phyloP scores from a whole-genome alignment of 2,329 filamentous ascomycete species.

The Penicillium vulpinum region DNA sequence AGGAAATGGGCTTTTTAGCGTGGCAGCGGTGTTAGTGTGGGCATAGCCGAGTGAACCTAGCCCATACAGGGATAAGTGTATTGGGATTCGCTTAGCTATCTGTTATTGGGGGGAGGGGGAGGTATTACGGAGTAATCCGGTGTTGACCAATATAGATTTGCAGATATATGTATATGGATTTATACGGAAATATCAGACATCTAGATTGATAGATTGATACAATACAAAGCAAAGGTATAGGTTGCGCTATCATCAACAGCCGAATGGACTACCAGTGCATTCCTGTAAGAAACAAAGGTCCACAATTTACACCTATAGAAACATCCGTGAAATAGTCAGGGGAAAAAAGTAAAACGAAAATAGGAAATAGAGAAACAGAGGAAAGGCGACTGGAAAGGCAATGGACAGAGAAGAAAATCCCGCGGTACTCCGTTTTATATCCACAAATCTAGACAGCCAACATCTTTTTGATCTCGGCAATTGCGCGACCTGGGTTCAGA shows the following conservation, averaged over 20 bases:
- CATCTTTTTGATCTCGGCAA: constrained; percentile 98
- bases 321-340: constrained; percentile 21
- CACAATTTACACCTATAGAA: constrained; percentile 32
- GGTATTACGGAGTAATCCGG: too few relatives aligned
- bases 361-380: constrained; percentile 15
- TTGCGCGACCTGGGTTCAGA: constrained; percentile 89
- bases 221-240: constrained; percentile 5
- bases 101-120: background rate
- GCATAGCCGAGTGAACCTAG: constrained; percentile 15
- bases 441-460: constrained; percentile 59
- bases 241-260: constrained; percentile 11
- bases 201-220: constrained; percentile 3
- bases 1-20: background rate
- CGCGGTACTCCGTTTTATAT: constrained; percentile 28
- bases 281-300: constrained; percentile 26
- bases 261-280: constrained; percentile 26
- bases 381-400: constrained; percentile 25
- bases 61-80: background rate
- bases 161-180: background rate
- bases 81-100: constrained; percentile 1
- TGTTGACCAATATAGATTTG: background rate
- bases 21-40: background rate
- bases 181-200: background rate
- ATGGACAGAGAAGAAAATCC: constrained; percentile 25
- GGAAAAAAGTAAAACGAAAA: constrained; percentile 16